Percentiles rank a stretch among this genome's conserved stretches.
Evolutionary conservation across 164 flowering plant species (phyloP).

Genomic region (Cinnamomum micranthum): DNA sequence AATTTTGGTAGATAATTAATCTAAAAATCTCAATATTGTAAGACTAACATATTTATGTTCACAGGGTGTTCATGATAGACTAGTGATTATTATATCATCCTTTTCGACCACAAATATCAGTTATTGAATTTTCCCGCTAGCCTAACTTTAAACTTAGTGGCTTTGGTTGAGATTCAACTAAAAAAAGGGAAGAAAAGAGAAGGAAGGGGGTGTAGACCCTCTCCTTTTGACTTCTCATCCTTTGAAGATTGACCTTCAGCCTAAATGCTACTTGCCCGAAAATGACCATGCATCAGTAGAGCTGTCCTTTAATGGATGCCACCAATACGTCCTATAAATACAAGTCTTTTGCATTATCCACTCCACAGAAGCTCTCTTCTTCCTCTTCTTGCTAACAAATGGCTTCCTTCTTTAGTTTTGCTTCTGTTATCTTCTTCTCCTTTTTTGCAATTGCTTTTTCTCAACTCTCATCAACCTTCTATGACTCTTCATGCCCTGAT

Average conservation of each 20-base stretch:
- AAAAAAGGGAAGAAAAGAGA: no score
- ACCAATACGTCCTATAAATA: not conserved
- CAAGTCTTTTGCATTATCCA: not conserved
- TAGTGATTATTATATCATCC: no score
- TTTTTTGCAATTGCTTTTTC: conserved; percentile 1
- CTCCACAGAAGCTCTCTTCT: not conserved
- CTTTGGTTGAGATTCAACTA: not conserved
- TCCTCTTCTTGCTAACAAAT: not conserved
- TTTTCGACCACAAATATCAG: no score
- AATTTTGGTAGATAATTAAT: no score
- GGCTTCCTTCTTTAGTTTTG: conserved; percentile 2
- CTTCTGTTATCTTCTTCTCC: conserved; percentile 1
- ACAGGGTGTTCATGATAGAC: not conserved
- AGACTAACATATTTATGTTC: not conserved
- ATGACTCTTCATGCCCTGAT: conserved; percentile 12
- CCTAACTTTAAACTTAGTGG: not conserved
- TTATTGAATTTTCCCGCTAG: not conserved
- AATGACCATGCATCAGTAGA: not conserved
- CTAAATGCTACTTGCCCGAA: not conserved
- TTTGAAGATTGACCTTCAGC: not conserved
- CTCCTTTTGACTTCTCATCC: not conserved
- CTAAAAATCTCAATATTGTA: no score
- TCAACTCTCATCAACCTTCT: conserved; percentile 11
- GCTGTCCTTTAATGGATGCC: not conserved
- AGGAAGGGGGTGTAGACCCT: no score